These are phyloP conservation scores for Epichloe elymi DNA, from an alignment of 2,329 filamentous ascomycete genomes.

Conservation along the genomic window DNA sequence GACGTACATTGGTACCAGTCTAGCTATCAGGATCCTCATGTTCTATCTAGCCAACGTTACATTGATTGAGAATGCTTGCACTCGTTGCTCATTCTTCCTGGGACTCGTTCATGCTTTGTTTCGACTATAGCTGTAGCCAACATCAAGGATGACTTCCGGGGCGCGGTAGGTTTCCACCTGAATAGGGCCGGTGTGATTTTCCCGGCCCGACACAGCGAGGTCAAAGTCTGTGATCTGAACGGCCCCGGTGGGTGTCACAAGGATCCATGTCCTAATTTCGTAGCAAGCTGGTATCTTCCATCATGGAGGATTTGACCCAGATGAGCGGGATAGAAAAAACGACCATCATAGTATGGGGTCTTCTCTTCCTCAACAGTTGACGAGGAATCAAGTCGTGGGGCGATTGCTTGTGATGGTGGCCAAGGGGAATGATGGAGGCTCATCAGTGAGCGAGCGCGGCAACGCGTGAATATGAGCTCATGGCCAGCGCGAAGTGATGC, in stretches of 20 bases:
- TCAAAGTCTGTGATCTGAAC: conserved; percentile 11
- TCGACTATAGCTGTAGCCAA: conserved; percentile 8
- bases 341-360: no score
- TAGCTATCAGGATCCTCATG: no score
- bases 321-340: no score
- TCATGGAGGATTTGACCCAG: conserved; percentile 3
- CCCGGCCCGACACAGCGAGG: conserved; percentile 5
- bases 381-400: conserved; percentile 7
- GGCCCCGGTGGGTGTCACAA: conserved; percentile 7
- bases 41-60: no score
- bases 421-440: neutral
- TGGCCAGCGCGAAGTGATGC: no score
- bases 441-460: neutral
- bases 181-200: conserved; percentile 6
- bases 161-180: conserved; percentile 10
- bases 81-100: no score
- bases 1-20: no score
- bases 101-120: no score
- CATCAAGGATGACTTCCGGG: conserved; percentile 12
- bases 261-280: conserved; percentile 11
- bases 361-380: neutral
- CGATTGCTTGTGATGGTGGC: conserved; percentile 3
- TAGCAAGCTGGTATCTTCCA: conserved; percentile 10
- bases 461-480: no score
- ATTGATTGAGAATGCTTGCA: no score